Evolutionary conservation across 495 filamentous ascomycete genomes (phyloP), one percentile per base, ranked within the genome.

Genomic region (Darksidea phi): DNA sequence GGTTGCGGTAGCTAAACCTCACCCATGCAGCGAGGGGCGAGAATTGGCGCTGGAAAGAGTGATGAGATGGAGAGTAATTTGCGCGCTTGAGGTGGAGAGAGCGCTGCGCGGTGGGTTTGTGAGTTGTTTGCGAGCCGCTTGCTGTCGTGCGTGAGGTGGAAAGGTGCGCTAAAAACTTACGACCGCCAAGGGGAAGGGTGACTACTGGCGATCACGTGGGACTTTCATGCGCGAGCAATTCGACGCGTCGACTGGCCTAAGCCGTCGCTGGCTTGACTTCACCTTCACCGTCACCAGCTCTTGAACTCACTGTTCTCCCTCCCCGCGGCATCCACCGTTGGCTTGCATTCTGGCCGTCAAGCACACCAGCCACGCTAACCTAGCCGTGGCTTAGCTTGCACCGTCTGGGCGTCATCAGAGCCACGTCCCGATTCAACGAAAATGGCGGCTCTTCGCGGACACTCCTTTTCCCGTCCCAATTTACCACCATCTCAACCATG

Each of bases 401-500:
- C 12, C 6, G 48, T 37, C 57, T 34, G 32, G 18, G 28, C 28
- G 28, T 32, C 28, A 32, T 32, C 28, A 32, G 28, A 32, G 10
- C 28, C 3, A 10, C 28, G 28, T 10, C 28, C 10, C 4, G 4
- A 24, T 28, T 48, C 23, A 60, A 18, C 32, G n/a, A n/a, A 36
- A 26, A 34, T 34, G 18, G 21, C 21, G 8, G 21, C 43, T 51
- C 42, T 11, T 20, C 15, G 13, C 49, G 48, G 38, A 48, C 45
- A 13, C 23, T 15, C 28, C 7, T 37, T n/a, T 52, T 13, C 26
- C 26, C 3, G 34, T 32, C 13, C 20, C 28, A 18, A 18, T 57
- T 23, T 42, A 34, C n/a, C 34, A 1, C 23, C 26, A 18, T 54
- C 54, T 20, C 15, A 2, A 68, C 13, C 25, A 86, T 86, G 84